Percentiles rank a stretch among this genome's conserved stretches.
These are phyloP conservation scores for Cyclocybe cylindracea DNA, from an alignment of 768 basidiomycete genomes.

Conservation along the genomic window DNA sequence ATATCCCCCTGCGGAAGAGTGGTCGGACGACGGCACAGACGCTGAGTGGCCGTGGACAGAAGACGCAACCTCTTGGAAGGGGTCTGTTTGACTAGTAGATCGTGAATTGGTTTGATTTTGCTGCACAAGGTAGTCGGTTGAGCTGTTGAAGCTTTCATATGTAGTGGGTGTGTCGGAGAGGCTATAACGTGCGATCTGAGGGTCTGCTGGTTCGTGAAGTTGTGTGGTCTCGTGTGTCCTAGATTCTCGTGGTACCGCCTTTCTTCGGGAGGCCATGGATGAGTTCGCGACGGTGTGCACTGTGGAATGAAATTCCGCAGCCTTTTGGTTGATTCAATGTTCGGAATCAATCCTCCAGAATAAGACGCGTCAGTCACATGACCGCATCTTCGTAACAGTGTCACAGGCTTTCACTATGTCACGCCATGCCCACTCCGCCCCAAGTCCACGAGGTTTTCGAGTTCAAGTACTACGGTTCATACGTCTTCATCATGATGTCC, in stretches of 20 bases:
- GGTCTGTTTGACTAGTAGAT: constrained; percentile 13
- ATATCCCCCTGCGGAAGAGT: constrained; percentile 27
- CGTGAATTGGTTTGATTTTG: constrained; percentile 9
- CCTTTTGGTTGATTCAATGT: constrained; percentile 10
- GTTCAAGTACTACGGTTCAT: too few relatives aligned
- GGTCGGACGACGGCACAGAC: constrained; percentile 11
- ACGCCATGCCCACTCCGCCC: background rate
- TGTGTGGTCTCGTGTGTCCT: constrained; percentile 18
- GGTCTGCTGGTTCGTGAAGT: constrained; percentile 19
- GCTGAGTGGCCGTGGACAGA: constrained; percentile 18
- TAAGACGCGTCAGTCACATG: constrained; percentile 30
- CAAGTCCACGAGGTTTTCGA: too few relatives aligned
- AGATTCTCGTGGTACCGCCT: constrained; percentile 30
- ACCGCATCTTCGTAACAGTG: constrained; percentile 6
- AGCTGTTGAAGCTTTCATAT: constrained; percentile 15
- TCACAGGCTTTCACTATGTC: background rate
- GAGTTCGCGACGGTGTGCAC: background rate
- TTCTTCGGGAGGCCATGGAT: constrained; percentile 31
- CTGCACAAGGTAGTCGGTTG: constrained; percentile 21
- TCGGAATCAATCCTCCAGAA: constrained; percentile 4
- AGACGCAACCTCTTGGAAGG: constrained; percentile 21
- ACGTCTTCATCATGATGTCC: too few relatives aligned
- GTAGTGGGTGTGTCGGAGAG: constrained; percentile 27
- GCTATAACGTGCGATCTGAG: constrained; percentile 31
- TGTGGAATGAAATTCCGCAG: background rate